Evolutionary conservation across 2,329 filamentous ascomycete genomes (phyloP).

Genomic region (Exophiala viscosa): DNA sequence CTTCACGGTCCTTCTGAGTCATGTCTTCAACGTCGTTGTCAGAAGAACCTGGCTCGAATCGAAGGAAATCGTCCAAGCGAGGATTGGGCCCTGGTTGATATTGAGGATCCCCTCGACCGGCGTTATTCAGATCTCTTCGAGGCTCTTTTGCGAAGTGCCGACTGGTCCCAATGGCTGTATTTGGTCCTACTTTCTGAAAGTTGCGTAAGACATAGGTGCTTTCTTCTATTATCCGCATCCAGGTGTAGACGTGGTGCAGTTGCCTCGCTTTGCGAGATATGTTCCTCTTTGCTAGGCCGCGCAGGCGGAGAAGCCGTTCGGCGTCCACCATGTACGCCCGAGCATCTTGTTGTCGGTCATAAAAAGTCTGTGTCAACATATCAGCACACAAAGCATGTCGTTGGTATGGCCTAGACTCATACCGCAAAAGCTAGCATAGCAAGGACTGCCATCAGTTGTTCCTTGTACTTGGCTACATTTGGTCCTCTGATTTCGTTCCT

Average conservation of each 20-base stretch:
- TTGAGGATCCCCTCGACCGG: conserved; percentile 1
- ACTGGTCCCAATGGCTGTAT: not conserved
- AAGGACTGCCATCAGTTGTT: conserved; percentile 37
- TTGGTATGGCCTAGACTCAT: conserved; percentile 9
- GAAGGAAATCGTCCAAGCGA: conserved; percentile 40
- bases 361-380: not conserved
- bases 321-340: conserved; percentile 38
- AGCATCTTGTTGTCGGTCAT: conserved; percentile 32
- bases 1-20: conserved; percentile 35
- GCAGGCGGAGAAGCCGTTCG: conserved; percentile 37
- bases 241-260: conserved; percentile 41
- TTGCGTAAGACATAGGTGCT: conserved; percentile 35
- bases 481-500: conserved; percentile 31
- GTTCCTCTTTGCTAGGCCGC: conserved; percentile 35
- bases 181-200: conserved; percentile 25
- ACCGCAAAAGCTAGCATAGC: conserved; percentile 36
- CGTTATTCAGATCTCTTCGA: conserved; percentile 4
- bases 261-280: conserved; percentile 38
- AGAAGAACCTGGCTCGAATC: conserved; percentile 33
- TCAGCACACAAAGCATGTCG: not conserved
- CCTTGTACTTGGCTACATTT: conserved; percentile 38
- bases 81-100: conserved; percentile 27
- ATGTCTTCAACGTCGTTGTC: conserved; percentile 40
- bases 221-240: conserved; percentile 37
- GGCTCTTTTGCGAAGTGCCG: conserved; percentile 25